Conservation (phyloP, 108 stramenopile genomes). For the Parietichytrium sp. region DNA sequence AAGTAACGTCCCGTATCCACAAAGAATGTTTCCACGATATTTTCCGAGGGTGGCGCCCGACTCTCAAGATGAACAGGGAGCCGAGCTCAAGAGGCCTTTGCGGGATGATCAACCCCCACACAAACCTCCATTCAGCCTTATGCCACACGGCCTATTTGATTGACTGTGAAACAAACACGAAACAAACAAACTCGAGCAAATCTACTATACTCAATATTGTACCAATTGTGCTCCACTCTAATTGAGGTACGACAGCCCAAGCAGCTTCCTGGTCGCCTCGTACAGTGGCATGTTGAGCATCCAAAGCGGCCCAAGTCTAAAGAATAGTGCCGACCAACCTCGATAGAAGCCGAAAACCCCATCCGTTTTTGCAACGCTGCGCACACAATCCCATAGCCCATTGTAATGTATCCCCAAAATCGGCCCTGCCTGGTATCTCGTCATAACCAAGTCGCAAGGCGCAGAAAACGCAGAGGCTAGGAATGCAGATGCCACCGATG, state of each 20-base stretch:
- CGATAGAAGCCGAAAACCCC: neutral
- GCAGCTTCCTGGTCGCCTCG: neutral
- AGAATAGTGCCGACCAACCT: constrained; percentile 9
- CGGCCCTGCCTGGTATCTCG: constrained; percentile 15
- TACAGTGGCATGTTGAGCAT: constrained; percentile 28
- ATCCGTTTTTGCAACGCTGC: neutral
- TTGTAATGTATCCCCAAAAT: neutral
- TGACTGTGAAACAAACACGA: no score
- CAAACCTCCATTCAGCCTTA: no score
- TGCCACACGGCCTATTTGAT: no score
- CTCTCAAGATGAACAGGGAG: no score
- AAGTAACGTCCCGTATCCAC: no score
- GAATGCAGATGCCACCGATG: constrained; percentile 23
- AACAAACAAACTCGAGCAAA: no score
- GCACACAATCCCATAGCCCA: neutral
- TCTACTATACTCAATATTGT: no score
- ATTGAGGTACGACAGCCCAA: neutral
- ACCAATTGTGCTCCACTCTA: no score
- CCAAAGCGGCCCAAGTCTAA: constrained; percentile 2
- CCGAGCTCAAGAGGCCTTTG: no score
- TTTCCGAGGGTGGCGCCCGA: no score
- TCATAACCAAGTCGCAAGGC: constrained; percentile 36
- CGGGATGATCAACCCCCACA: no score
- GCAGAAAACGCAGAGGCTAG: constrained; percentile 11
- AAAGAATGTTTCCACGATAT: no score